Percentiles rank a stretch among this genome's conserved stretches.
These are phyloP conservation scores for Candida michaelii DNA, from an alignment of 805 yeast species.

Conservation along the genomic window DNA sequence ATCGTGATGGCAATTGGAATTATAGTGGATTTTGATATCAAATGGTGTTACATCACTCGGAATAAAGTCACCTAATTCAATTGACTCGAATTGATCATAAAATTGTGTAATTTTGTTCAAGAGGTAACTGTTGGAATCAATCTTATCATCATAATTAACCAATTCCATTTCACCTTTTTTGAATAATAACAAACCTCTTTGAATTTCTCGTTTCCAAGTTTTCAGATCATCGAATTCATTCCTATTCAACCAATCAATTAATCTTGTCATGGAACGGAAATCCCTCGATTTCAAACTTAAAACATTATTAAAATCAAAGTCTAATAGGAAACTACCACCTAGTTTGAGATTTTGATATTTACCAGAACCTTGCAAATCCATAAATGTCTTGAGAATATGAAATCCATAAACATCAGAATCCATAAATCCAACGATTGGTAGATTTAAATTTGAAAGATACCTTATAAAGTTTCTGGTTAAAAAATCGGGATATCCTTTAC, in stretches of 20 bases:
- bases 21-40: background rate
- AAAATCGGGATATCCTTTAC: slow-evolving; percentile 67
- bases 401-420: slow-evolving; percentile 70
- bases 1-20: background rate
- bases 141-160: background rate
- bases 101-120: background rate
- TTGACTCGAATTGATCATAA: background rate
- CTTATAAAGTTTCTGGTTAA: slow-evolving; percentile 46
- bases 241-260: slow-evolving; percentile 6
- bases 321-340: slow-evolving; percentile 44
- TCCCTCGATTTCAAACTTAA: slow-evolving; percentile 23
- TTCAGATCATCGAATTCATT: background rate
- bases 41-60: background rate
- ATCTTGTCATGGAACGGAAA: slow-evolving; percentile 18
- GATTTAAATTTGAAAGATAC: slow-evolving; percentile 19
- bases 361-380: slow-evolving; percentile 15
- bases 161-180: slow-evolving; percentile 61
- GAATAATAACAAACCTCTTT: slow-evolving; percentile 49
- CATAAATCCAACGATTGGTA: slow-evolving; percentile 47
- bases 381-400: slow-evolving; percentile 46
- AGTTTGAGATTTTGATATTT: slow-evolving; percentile 1
- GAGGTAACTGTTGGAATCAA: background rate
- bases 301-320: slow-evolving; percentile 30
- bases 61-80: background rate
- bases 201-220: slow-evolving; percentile 47